Percentiles rank a stretch among this genome's conserved stretches.
These are phyloP conservation scores for Ligustrum vulgare DNA, from an alignment of 257 asterid genomes.

Conservation along the genomic window DNA sequence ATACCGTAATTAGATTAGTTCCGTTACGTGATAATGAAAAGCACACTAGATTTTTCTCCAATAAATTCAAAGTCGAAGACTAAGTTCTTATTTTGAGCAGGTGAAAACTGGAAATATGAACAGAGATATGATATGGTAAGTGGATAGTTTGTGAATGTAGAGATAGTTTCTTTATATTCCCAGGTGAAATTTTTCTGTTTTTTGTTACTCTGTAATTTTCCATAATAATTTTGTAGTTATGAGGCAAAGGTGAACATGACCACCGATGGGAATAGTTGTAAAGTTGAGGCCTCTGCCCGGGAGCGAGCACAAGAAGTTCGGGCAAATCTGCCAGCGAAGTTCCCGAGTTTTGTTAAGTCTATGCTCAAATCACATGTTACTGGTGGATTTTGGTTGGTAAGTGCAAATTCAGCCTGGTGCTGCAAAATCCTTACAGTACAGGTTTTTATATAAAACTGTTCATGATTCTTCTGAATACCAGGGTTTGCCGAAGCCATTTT, in stretches of 20 bases:
- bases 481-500: slow-evolving; percentile 55
- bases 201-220: not conserved
- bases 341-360: slow-evolving; percentile 48
- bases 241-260: slow-evolving; percentile 22
- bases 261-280: slow-evolving; percentile 16
- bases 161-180: not conserved
- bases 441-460: not conserved
- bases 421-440: not conserved
- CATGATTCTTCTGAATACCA: slow-evolving; percentile 25
- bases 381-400: slow-evolving; percentile 63
- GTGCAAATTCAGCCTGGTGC: slow-evolving; percentile 18
- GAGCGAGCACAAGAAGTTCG: slow-evolving; percentile 43
- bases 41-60: not conserved
- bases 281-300: slow-evolving; percentile 30
- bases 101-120: slow-evolving; percentile 9
- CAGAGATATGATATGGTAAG: slow-evolving; percentile 26
- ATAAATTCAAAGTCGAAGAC: not conserved
- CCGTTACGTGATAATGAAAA: not conserved
- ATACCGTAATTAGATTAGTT: not conserved
- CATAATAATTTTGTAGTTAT: slow-evolving; percentile 23
- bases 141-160: not conserved
- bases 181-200: not conserved
- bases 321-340: slow-evolving; percentile 32
- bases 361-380: slow-evolving; percentile 63
- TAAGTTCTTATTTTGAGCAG: slow-evolving; percentile 16